Evolutionary conservation across 2,329 filamentous ascomycete genomes (phyloP).

Genomic region (Microsporum canis): DNA sequence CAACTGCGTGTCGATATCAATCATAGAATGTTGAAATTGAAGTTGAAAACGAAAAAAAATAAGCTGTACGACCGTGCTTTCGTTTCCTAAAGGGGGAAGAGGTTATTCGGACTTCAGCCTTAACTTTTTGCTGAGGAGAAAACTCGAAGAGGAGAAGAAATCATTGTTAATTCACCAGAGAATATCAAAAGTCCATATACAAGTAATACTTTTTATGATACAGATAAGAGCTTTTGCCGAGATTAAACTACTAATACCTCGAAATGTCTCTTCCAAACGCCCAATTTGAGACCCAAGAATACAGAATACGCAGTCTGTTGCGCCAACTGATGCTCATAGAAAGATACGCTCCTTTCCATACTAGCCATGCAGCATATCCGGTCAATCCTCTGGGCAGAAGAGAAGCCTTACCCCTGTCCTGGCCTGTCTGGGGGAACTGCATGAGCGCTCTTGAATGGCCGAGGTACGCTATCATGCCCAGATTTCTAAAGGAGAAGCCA

Average conservation of each 20-base stretch:
- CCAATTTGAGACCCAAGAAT: constrained; percentile 34
- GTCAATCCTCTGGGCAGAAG: constrained; percentile 29
- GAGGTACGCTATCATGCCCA: constrained; percentile 50
- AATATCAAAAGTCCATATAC: neutral
- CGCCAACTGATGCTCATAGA: constrained; percentile 39
- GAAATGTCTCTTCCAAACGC: constrained; percentile 37
- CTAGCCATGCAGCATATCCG: constrained; percentile 31
- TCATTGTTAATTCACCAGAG: no score
- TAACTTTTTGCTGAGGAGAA: neutral
- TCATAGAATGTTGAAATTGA: neutral
- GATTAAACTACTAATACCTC: constrained; percentile 23
- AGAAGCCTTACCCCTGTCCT: constrained; percentile 10
- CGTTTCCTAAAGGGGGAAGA: neutral
- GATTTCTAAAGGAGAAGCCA: constrained; percentile 45
- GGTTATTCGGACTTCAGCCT: neutral
- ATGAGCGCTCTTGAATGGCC: constrained; percentile 47
- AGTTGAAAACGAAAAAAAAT: neutral
- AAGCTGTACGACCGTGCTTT: neutral
- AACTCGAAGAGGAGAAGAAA: neutral
- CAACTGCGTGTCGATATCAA: no score
- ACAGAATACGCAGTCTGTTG: constrained; percentile 32
- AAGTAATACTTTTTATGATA: neutral
- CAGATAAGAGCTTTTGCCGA: neutral
- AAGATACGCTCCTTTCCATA: constrained; percentile 37
- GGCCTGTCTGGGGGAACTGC: constrained; percentile 34